Evolutionary conservation across 768 basidiomycete species (phyloP), one percentile per base, ranked within the genome.

Genomic region (Naganishia antarctica): DNA sequence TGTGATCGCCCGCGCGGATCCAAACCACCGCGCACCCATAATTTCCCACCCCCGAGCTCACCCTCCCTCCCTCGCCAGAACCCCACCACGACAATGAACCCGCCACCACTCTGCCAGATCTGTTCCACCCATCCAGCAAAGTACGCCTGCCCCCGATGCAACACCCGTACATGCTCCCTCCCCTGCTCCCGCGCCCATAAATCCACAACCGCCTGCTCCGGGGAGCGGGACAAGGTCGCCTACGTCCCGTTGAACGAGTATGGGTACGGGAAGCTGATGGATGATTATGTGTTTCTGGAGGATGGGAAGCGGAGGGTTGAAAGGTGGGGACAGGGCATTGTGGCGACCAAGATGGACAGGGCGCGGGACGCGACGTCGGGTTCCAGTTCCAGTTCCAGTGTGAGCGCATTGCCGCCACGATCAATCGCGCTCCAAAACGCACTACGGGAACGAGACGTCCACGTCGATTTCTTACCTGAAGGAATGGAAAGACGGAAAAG

Each of bases 211-310:
- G 57, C 29, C 21, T 77, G 76, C 48, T 41, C 63, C 3, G 76
- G 76, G 2, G 26, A 67, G 26, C 43, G 76, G 18, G 70, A 74
- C 65, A 72, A 74, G 34, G 67, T 69, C 6, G 61, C 44, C 3
- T 75, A 62, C 46, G 68, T 74, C 32, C 84, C 87, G 13, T 87
- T 92, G 85, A 91, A 89, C 70, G 73, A 84, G 69, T 94, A 91
- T 71, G 83, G 84, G 4, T 90, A 88, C 84, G 89, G 90, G 9
- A 82, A 83, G 28, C 87, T 94, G 86, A 88, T 91, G 86, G 83
- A 86, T 70, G 92, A 96, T 78, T 96, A 91, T 75, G 81, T 81
- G 44, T 92, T 86, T 74, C 80, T 96, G 68, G 92, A 96, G 78
- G 88, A 90, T 18, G 77, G 91, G 31, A 85, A 88, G 23, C 79